These are phyloP conservation scores for Isatis tinctoria DNA, from an alignment of 345 rosid species.

Conservation along the genomic window DNA sequence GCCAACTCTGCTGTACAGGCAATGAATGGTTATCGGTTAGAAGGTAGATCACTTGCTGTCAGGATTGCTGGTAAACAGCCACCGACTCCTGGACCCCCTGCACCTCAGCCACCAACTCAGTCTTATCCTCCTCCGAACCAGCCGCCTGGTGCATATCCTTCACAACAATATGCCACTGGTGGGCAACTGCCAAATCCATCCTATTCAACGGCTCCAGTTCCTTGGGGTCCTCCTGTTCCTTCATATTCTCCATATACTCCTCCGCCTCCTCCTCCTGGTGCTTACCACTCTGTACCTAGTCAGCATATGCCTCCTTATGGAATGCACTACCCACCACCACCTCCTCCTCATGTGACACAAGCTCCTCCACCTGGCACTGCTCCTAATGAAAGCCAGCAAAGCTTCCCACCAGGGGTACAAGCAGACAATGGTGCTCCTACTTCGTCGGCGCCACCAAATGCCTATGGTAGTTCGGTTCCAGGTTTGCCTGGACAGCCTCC, in stretches of 20 bases:
- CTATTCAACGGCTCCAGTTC: constrained; percentile 61
- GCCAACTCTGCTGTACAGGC: constrained; percentile 76
- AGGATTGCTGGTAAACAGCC: constrained; percentile 97
- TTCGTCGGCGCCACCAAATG: constrained; percentile 48
- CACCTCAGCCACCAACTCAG: constrained; percentile 46
- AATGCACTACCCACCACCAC: constrained; percentile 64
- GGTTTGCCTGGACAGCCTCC: constrained; percentile 58
- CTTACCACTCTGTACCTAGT: constrained; percentile 74
- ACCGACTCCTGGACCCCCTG: constrained; percentile 75
- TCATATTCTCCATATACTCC: constrained; percentile 78
- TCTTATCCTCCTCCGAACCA: constrained; percentile 57
- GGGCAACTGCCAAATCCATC: constrained; percentile 59
- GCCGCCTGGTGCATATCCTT: constrained; percentile 68
- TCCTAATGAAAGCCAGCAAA: constrained; percentile 67
- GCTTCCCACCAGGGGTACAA: constrained; percentile 87
- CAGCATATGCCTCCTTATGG: constrained; percentile 94
- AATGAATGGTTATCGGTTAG: constrained; percentile 85
- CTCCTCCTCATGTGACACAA: constrained; percentile 43
- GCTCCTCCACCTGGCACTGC: constrained; percentile 68
- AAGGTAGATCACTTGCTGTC: constrained; percentile 88
- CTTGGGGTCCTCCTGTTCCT: constrained; percentile 92
- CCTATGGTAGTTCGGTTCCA: constrained; percentile 44
- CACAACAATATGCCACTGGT: constrained; percentile 70
- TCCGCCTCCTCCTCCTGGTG: constrained; percentile 81
- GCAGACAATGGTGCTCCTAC: constrained; percentile 57